Conservation (phyloP, 805 yeast species). For the Kluyveromyces aestuarii region DNA sequence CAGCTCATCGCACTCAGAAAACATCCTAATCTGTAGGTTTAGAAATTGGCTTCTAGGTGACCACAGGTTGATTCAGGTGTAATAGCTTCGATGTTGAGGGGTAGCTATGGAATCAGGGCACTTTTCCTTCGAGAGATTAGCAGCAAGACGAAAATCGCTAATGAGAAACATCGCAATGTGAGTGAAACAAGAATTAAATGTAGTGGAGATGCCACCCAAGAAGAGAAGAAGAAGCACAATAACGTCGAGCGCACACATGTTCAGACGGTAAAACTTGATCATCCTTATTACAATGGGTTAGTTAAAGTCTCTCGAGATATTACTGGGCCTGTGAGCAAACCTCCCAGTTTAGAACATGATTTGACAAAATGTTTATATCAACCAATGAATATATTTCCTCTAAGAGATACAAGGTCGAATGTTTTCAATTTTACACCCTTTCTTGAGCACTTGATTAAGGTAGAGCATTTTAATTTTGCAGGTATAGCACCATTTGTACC, state of each 20-base stretch:
- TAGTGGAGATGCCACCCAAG: neutral
- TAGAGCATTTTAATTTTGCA: constrained; percentile 58
- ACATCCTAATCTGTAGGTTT: too few species aligned
- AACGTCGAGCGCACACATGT: neutral
- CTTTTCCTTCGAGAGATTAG: neutral
- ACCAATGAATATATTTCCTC: constrained; percentile 64
- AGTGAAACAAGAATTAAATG: neutral
- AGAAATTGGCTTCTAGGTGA: neutral
- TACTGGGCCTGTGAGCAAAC: constrained; percentile 6
- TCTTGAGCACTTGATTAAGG: constrained; percentile 49
- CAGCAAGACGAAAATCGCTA: neutral
- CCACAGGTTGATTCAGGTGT: neutral
- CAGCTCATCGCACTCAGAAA: neutral
- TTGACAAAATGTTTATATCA: constrained; percentile 66
- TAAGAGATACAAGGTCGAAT: constrained; percentile 70
- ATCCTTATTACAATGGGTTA: constrained; percentile 3
- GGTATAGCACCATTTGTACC: constrained; percentile 42
- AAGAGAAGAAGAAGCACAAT: neutral
- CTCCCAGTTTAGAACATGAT: constrained; percentile 54
- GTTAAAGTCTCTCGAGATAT: constrained; percentile 4
- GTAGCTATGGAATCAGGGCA: neutral
- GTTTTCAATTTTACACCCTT: constrained; percentile 59
- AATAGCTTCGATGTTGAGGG: neutral
- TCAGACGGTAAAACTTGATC: neutral
- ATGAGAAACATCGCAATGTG: neutral